Evolutionary conservation across 2,329 filamentous ascomycete species (phyloP).

Genomic region (Phoma herbarum): DNA sequence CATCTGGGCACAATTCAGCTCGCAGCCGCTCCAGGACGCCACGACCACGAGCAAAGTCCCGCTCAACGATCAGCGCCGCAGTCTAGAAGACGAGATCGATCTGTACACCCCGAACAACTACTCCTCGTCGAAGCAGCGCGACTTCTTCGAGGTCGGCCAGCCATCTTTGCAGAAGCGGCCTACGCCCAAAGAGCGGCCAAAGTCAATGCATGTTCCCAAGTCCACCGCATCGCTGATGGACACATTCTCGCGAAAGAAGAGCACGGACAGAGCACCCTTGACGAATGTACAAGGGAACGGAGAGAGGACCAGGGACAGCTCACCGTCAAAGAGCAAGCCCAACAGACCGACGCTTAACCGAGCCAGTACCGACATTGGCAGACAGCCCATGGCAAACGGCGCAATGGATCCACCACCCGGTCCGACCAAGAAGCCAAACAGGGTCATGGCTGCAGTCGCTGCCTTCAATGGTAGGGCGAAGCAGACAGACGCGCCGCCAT

Average conservation of each 20-base stretch:
- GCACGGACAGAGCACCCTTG: slow-evolving; percentile 44
- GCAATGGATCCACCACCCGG: slow-evolving; percentile 30
- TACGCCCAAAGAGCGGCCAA: slow-evolving; percentile 56
- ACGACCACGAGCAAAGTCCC: slow-evolving; percentile 55
- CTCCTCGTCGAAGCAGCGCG: slow-evolving; percentile 68
- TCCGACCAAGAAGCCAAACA: slow-evolving; percentile 55
- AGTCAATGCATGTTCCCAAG: slow-evolving; percentile 58
- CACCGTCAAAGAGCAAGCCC: slow-evolving; percentile 30
- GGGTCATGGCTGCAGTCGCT: slow-evolving; percentile 72
- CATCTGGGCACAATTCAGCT: slow-evolving; percentile 80
- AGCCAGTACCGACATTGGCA: slow-evolving; percentile 41
- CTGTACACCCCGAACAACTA: slow-evolving; percentile 68
- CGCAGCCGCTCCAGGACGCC: slow-evolving; percentile 44
- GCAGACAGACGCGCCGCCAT: slow-evolving; percentile 43
- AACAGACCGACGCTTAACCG: slow-evolving; percentile 36
- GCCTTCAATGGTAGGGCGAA: slow-evolving; percentile 65
- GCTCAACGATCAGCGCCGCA: slow-evolving; percentile 55
- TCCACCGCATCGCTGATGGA: slow-evolving; percentile 54
- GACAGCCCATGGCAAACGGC: slow-evolving; percentile 18
- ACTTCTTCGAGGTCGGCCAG: slow-evolving; percentile 64
- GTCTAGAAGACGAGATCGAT: slow-evolving; percentile 63
- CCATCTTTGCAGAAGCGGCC: slow-evolving; percentile 51
- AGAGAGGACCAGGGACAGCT: slow-evolving; percentile 35
- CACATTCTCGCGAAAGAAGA: slow-evolving; percentile 50
- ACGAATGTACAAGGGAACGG: slow-evolving; percentile 48